Evolutionary conservation across 495 filamentous ascomycete genomes (phyloP), one percentile per base, ranked within the genome.

Genomic region (Penicillium pulvis): DNA sequence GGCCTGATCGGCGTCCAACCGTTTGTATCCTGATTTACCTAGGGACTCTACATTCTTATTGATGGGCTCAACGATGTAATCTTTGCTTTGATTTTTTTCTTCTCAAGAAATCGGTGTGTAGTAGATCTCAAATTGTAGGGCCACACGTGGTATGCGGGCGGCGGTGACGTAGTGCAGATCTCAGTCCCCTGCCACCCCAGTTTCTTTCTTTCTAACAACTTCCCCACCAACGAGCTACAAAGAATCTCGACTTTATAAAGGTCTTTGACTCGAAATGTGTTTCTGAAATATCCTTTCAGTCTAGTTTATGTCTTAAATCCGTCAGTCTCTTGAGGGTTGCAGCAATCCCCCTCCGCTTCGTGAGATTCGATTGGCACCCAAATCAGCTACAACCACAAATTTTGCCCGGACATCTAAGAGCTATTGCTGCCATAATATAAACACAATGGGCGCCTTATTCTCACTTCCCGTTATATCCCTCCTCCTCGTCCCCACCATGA

Each of bases 401-500:
- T 41, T 24, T 41, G 4, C 2, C 28, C 49, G n/a, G 35, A 31
- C 49, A 41, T 36, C 19, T 20, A 42, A 17, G 30, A 31, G 24
- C 16, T n/a, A 31, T n/a, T 7, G 16, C 26, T n/a, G 46, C 26
- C 11, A 49, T 42, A 49, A 19, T 49, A 7, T 6, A 24, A 42
- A 46, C 46, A 64, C 63, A 20, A 81, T 92, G 75, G 83, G 87
- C 64, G 72, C 85, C 16, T 67, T 92, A 41, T 73, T 94, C 51
- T 87, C 88, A 0, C 73, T 95, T 52, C 90, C 92, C 4, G 72
- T 91, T 28, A 71, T 90, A 24, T 88, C 86, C 10, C 70, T 81
- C 78, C 81, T 86, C 70, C 85, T 83, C 71, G 60, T 84, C 5
- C 82, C 83, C 3, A 71, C 78, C 47, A 68, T 83, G 24, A 75